phyloP scores from a whole-genome alignment of 352 stramenopile species.

The Pythium brachiatum region DNA sequence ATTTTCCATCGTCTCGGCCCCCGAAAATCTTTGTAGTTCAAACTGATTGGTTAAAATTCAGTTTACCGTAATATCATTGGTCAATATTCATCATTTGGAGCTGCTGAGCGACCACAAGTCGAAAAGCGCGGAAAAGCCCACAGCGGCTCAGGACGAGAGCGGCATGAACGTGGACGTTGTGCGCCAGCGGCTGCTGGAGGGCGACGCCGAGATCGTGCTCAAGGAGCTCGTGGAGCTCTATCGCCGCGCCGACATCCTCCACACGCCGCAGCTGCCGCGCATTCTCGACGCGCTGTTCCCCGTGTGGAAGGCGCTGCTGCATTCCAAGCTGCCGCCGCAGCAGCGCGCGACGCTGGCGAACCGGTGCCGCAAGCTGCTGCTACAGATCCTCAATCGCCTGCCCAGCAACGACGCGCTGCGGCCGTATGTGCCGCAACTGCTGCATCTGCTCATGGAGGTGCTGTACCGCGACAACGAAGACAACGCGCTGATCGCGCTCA shows the following conservation, averaged over 20 bases:
- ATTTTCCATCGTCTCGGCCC: slow-evolving; percentile 8
- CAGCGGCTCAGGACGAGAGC: slow-evolving; percentile 5
- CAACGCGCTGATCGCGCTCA: slow-evolving; percentile 93
- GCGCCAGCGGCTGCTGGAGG: slow-evolving; percentile 81
- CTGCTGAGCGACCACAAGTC: slow-evolving; percentile 24
- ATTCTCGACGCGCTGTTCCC: slow-evolving; percentile 92
- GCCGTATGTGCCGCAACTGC: slow-evolving; percentile 91
- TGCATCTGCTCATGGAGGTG: slow-evolving; percentile 92
- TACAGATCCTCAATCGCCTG: slow-evolving; percentile 94
- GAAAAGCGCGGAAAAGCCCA: slow-evolving; percentile 31
- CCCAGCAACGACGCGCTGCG: slow-evolving; percentile 94
- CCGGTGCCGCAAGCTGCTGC: slow-evolving; percentile 89
- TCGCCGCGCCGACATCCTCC: slow-evolving; percentile 82
- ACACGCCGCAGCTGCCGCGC: slow-evolving; percentile 87
- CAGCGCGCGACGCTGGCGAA: slow-evolving; percentile 73
- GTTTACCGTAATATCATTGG: slow-evolving; percentile 21
- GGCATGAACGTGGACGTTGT: slow-evolving; percentile 87
- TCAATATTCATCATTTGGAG: background rate
- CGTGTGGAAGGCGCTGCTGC: slow-evolving; percentile 85
- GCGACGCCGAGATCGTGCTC: slow-evolving; percentile 66
- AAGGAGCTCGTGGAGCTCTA: slow-evolving; percentile 87
- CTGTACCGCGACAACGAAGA: slow-evolving; percentile 96
- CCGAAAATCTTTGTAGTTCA: slow-evolving; percentile 5
- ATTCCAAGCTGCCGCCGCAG: slow-evolving; percentile 73
- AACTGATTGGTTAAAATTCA: slow-evolving; percentile 22